Base-by-base conservation (phyloP, 495 filamentous ascomycete species). In the Xylaria flabelliformis region DNA sequence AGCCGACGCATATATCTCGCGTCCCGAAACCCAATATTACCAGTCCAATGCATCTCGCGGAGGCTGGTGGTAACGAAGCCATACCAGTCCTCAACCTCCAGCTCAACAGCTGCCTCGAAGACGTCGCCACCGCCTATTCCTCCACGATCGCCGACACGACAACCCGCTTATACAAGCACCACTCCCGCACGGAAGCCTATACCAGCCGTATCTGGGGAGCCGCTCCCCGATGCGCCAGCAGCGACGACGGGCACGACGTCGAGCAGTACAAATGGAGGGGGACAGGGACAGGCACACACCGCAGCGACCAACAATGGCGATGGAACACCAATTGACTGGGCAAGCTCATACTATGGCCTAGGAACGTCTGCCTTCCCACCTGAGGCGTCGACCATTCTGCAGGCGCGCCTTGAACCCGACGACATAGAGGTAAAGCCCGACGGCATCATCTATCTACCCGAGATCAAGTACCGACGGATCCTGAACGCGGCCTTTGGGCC, bases 361-460 rank as follows among this genome's bases (percentile, higher is more conserved):
- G 92, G 91, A 19, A 86, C 88, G 0, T 84, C 86, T 48, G 88
- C 94, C 0, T 98, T 99, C 82, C 81, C 89, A 36, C 86, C 91
- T 65, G 94, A 97, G 85, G 86, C 90, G 17, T 86, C 91, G 4
- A 87, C 91, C 39, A 83, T 94, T 6, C 82, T 99, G 62, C 86
- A 94, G 69, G 86, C 88, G 39, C 89, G 89, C 29, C 83, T 94
- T 12, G 82, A 89, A 46, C 82, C 86, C 7, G 87, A 92, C 21
- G 95, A 98, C 81, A 89, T 99, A 58, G 96, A 99, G 86, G 90
- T 98, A 77, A 99, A 99, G 85, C 92, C 93, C 34, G 96, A 99
- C 82, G 96, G 96, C 39, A 97, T 99, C 75, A 85, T 98, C 61
- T 99, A 98, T 79, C 86, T 99, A 67, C 96, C 96, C 17, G 96